Evolutionary conservation across 768 basidiomycete genomes (phyloP).

Genomic region (Lactifluus pinguis): DNA sequence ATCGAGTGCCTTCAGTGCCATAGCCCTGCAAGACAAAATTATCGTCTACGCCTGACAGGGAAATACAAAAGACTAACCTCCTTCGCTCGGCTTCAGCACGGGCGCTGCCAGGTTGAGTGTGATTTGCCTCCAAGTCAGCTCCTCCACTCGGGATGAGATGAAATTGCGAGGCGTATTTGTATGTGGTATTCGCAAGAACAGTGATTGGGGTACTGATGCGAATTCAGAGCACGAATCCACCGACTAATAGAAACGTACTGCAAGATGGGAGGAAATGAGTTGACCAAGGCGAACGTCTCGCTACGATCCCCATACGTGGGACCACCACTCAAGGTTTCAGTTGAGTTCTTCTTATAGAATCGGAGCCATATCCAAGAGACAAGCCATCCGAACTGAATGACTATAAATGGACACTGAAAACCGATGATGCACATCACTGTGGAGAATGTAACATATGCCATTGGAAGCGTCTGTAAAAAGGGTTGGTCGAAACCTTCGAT

Average conservation of each 20-base stretch:
- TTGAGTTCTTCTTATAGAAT: slow-evolving; percentile 86
- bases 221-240: not conserved
- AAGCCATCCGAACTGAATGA: slow-evolving; percentile 99
- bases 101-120: slow-evolving; percentile 70
- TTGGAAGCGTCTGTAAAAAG: slow-evolving; percentile 70
- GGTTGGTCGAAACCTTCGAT: not conserved
- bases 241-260: slow-evolving; percentile 45
- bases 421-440: slow-evolving; percentile 77
- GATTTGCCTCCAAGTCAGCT: slow-evolving; percentile 67
- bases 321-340: slow-evolving; percentile 51
- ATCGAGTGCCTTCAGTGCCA: slow-evolving; percentile 95
- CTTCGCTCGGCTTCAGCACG: slow-evolving; percentile 94
- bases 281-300: slow-evolving; percentile 90
- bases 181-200: slow-evolving; percentile 55
- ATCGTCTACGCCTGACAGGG: not conserved
- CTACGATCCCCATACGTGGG: slow-evolving; percentile 86
- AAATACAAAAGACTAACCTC: slow-evolving; percentile 45
- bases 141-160: slow-evolving; percentile 61
- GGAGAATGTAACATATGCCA: slow-evolving; percentile 86
- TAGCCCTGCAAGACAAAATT: slow-evolving; percentile 46
- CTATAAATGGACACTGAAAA: slow-evolving; percentile 81
- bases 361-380: slow-evolving; percentile 92
- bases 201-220: slow-evolving; percentile 60
- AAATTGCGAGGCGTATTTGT: slow-evolving; percentile 56
- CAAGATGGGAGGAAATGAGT: slow-evolving; percentile 94